Evolutionary conservation across 495 filamentous ascomycete genomes (phyloP), one percentile per base, ranked within the genome.

Genomic region (Chaetomium cochliodes): DNA sequence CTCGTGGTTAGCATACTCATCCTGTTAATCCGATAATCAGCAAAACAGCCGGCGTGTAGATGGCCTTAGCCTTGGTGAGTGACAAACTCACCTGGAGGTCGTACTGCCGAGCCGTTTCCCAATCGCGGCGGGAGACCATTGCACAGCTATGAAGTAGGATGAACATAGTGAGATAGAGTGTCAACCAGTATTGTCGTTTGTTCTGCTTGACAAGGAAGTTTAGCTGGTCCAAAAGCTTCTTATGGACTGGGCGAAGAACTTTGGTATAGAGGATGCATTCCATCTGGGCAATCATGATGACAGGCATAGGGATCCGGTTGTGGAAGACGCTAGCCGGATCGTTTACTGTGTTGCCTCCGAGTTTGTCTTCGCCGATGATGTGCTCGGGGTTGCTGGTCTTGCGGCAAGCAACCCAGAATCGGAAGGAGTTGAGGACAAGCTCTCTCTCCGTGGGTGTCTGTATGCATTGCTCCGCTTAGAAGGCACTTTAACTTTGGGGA

Each of bases 161-260:
- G 53, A 74, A 74, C 66, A 72, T 65, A 46, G 62, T 20, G 2
- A 65, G 60, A 60, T 74, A 74, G 3, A 74, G 70, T 15, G 67
- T 70, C 46, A 74, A 66, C 72, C 72, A 74, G 51, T 72, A 72
- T 18, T 72, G 67, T 11, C 70, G 44, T 56, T 67, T 70, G 49
- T 72, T 70, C 41, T 68, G 66, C 53, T 69, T 61, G 0, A 74
- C 68, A 56, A 74, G 55, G 37, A 68, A 68, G 51, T 72, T 70
- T 8, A 74, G 66, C 60, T 72, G 65, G 42, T 68, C 68, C n/a
- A 74, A 62, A 20, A 74, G 64, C 1, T 66, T 62, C 52, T 69
- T 74, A 61, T 62, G 67, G 67, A 64, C 67, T 12, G 72, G 72
- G 20, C 68, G 51, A 11, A 74, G 30, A 15, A 74, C 69, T 0